Conservation (phyloP, 2,329 filamentous ascomycete genomes). For the Penicillium sp. region DNA sequence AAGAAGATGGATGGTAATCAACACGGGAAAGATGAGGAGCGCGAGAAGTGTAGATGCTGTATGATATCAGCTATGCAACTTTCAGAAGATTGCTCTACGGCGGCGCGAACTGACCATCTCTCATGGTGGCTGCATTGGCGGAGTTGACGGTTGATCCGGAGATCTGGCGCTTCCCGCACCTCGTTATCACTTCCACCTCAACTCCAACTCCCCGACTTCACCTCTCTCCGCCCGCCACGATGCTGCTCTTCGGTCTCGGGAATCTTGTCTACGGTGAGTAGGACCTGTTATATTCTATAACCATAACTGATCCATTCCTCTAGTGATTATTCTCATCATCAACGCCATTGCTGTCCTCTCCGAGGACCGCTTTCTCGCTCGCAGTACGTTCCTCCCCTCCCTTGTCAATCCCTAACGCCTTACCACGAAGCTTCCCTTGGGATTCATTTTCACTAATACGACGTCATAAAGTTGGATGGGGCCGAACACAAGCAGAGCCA, state of each 20-base stretch:
- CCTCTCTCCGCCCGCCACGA: slow-evolving; percentile 35
- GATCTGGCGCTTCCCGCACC: slow-evolving; percentile 31
- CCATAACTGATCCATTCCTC: background rate
- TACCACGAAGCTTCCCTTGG: background rate
- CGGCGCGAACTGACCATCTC: slow-evolving; percentile 20
- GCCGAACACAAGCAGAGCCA: slow-evolving; percentile 60
- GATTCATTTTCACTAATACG: too few species aligned
- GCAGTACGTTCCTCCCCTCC: slow-evolving; percentile 53
- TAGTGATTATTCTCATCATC: slow-evolving; percentile 80
- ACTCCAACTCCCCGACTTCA: slow-evolving; percentile 1
- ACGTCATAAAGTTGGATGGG: slow-evolving; percentile 87
- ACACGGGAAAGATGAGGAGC: slow-evolving; percentile 59
- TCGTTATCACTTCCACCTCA: slow-evolving; percentile 21
- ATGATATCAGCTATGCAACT: too few species aligned
- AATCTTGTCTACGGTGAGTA: slow-evolving; percentile 69
- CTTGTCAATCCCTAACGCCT: slow-evolving; percentile 1
- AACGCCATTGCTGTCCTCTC: slow-evolving; percentile 93
- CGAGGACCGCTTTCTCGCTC: slow-evolving; percentile 87
- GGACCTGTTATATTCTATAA: background rate
- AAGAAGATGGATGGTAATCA: slow-evolving; percentile 67
- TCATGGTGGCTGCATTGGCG: slow-evolving; percentile 24
- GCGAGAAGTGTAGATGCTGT: slow-evolving; percentile 46
- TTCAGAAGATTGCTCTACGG: too few species aligned
- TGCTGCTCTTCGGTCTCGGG: slow-evolving; percentile 68
- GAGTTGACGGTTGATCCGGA: slow-evolving; percentile 24